phyloP scores from a whole-genome alignment of 371 early-diverging fungal species.

The Smittium culicis region DNA sequence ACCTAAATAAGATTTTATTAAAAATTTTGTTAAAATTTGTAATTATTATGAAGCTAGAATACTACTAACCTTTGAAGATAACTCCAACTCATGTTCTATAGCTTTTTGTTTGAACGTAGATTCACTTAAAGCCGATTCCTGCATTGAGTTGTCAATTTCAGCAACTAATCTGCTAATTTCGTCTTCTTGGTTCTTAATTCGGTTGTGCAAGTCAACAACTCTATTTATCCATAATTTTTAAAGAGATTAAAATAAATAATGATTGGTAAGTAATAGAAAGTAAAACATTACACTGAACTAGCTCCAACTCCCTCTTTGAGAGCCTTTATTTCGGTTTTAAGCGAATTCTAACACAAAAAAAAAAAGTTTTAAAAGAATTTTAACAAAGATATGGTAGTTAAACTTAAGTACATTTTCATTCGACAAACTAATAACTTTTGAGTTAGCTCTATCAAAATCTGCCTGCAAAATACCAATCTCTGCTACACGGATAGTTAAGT shows the following conservation, averaged over 20 bases:
- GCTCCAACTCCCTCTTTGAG: conserved; percentile 20
- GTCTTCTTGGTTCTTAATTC: conserved; percentile 6
- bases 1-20: neutral
- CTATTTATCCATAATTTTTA: neutral
- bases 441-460: conserved; percentile 70
- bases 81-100: neutral
- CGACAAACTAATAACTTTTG: conserved; percentile 18
- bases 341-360: conserved; percentile 40
- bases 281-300: conserved; percentile 16
- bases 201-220: conserved; percentile 10
- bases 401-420: conserved; percentile 6
- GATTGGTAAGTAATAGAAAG: neutral
- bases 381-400: too few relatives aligned
- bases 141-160: conserved; percentile 4
- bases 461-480: conserved; percentile 72
- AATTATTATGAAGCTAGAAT: neutral
- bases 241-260: neutral
- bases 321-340: conserved; percentile 35
- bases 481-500: conserved; percentile 66
- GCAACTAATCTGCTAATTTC: conserved; percentile 1
- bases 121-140: neutral
- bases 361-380: too few relatives aligned
- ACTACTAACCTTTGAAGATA: conserved; percentile 6
- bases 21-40: neutral
- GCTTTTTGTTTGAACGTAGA: neutral